Evolutionary conservation across 2,329 filamentous ascomycete genomes (phyloP).

Genomic region (Colletotrichum cordylinicola): DNA sequence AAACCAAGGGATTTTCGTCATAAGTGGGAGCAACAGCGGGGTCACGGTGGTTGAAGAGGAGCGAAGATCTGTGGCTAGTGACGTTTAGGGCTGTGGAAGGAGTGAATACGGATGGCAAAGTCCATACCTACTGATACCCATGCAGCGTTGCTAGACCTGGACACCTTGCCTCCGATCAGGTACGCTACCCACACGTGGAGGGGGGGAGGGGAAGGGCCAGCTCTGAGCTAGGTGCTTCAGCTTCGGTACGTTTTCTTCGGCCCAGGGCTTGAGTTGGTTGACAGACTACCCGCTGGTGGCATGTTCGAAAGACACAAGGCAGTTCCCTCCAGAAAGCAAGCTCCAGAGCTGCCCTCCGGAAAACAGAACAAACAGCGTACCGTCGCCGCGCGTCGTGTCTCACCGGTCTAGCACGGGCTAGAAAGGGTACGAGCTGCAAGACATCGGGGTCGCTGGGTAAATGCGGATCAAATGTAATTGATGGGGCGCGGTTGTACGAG

Average conservation of each 20-base stretch:
- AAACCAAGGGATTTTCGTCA: constrained; percentile 5
- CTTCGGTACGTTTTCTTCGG: neutral
- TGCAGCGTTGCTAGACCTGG: neutral
- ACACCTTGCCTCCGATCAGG: constrained; percentile 7
- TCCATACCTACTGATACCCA: neutral
- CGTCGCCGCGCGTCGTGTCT: constrained; percentile 21
- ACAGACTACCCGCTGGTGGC: neutral
- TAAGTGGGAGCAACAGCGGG: neutral
- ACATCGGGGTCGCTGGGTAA: neutral
- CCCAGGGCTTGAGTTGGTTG: neutral
- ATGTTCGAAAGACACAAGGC: neutral
- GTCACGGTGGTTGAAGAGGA: constrained; percentile 9
- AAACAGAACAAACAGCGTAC: neutral
- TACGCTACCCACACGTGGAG: constrained; percentile 10
- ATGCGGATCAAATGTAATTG: constrained; percentile 4
- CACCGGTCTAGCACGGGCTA: neutral
- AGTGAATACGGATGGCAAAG: neutral
- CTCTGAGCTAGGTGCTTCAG: neutral
- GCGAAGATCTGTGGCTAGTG: constrained; percentile 24
- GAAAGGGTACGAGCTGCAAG: neutral
- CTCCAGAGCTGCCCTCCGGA: neutral
- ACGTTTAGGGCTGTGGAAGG: constrained; percentile 18
- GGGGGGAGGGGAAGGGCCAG: neutral
- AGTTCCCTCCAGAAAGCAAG: neutral
- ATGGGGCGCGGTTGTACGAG: constrained; percentile 6